These are phyloP conservation scores for Ajuga reptans DNA, from an alignment of 305 asterid species.

Conservation along the genomic window DNA sequence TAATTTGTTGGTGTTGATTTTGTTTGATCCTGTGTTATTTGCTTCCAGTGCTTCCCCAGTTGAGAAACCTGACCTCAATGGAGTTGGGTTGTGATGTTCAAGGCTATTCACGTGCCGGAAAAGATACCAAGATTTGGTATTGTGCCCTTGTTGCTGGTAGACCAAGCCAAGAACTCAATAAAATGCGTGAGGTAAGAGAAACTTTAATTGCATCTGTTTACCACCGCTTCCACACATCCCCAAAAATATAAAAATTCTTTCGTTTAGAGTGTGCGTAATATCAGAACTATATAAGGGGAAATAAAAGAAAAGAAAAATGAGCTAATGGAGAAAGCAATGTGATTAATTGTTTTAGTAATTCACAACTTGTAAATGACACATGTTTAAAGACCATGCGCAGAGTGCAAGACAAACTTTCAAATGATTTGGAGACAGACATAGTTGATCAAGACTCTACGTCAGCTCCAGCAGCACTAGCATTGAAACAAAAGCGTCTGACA, in stretches of 20 bases:
- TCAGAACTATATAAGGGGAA: too few relatives aligned
- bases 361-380: constrained; percentile 26
- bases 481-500: constrained; percentile 65
- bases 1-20: neutral
- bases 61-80: constrained; percentile 69
- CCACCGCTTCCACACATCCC: neutral
- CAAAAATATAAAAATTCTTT: too few relatives aligned
- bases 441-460: constrained; percentile 43
- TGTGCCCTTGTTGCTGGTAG: constrained; percentile 92
- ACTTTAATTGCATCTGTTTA: neutral
- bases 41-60: constrained; percentile 85
- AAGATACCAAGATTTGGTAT: constrained; percentile 77
- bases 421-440: constrained; percentile 33
- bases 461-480: constrained; percentile 54
- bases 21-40: constrained; percentile 21
- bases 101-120: constrained; percentile 84
- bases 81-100: constrained; percentile 87
- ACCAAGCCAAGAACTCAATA: constrained; percentile 74
- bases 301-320: neutral
- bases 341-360: constrained; percentile 5
- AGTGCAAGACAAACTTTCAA: constrained; percentile 62
- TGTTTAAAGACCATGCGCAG: constrained; percentile 82
- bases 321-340: neutral
- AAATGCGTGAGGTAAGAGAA: constrained; percentile 83
- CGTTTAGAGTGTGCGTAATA: too few relatives aligned